Percentiles rank a stretch among this genome's conserved stretches.
These are phyloP conservation scores for Ophiocordyceps camponoti-leonardi DNA, from an alignment of 2,329 filamentous ascomycete genomes.

Conservation along the genomic window DNA sequence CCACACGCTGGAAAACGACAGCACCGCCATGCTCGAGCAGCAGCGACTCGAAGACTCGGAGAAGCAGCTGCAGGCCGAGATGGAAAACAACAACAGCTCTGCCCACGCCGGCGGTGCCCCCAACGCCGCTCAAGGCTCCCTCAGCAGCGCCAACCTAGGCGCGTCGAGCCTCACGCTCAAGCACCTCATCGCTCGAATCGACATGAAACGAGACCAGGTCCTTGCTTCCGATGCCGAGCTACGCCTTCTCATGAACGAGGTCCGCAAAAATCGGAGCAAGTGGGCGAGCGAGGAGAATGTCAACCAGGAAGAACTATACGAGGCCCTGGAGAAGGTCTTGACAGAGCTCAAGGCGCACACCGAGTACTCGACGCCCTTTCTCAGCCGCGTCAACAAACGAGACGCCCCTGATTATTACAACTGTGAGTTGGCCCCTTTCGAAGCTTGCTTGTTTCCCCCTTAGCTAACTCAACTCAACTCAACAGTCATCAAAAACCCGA, in stretches of 20 bases:
- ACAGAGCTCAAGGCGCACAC: constrained; percentile 95
- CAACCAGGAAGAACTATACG: constrained; percentile 93
- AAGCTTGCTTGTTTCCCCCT: not conserved
- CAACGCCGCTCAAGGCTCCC: constrained; percentile 61
- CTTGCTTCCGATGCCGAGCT: constrained; percentile 85
- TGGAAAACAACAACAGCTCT: constrained; percentile 50
- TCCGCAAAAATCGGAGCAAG: constrained; percentile 94
- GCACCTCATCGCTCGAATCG: constrained; percentile 89
- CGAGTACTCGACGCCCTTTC: constrained; percentile 90
- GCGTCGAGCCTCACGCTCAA: constrained; percentile 93
- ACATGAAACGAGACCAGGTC: constrained; percentile 80
- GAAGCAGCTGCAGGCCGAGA: constrained; percentile 88
- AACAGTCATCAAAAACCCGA: constrained; percentile 80
- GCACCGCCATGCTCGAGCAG: constrained; percentile 93
- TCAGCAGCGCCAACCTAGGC: constrained; percentile 87
- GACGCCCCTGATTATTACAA: constrained; percentile 93
- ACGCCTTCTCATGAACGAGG: constrained; percentile 86
- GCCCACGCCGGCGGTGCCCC: constrained; percentile 30
- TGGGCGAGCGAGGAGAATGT: constrained; percentile 98
- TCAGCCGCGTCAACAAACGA: constrained; percentile 88
- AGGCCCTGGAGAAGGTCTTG: constrained; percentile 89
- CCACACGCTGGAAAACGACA: constrained; percentile 88
- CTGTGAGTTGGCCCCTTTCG: constrained; percentile 36
- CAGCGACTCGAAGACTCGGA: constrained; percentile 94
- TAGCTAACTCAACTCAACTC: not conserved